Conservation (phyloP, 345 rosid genomes). For the Eucalyptus globulus region DNA sequence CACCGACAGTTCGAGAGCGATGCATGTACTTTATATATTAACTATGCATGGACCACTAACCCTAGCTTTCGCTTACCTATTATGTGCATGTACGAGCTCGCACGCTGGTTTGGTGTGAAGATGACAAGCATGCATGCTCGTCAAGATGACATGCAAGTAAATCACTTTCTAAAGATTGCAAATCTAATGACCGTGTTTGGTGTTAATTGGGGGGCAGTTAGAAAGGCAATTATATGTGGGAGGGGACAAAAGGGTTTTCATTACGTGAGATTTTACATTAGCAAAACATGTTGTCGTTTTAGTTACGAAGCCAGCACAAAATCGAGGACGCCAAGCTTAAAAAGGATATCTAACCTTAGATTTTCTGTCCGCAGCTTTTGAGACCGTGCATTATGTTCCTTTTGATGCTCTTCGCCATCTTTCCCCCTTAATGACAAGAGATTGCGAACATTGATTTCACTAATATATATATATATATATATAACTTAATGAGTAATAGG, state of each 20-base stretch:
- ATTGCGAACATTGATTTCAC: background rate
- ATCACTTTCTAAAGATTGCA: background rate
- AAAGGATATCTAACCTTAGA: background rate
- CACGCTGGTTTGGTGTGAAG: background rate
- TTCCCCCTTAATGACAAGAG: background rate
- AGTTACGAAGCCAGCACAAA: background rate
- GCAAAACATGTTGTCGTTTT: background rate
- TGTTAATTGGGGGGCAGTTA: background rate
- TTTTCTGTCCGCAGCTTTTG: background rate
- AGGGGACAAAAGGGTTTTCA: background rate
- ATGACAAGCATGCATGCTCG: background rate
- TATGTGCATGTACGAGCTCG: background rate
- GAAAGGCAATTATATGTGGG: background rate
- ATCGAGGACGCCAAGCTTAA: background rate
- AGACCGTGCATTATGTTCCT: background rate
- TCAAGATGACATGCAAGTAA: background rate
- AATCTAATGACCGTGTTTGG: background rate
- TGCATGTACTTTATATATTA: background rate
- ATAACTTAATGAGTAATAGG: background rate
- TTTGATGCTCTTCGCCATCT: background rate
- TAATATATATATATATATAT: no score
- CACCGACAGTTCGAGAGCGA: background rate
- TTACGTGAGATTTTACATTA: background rate
- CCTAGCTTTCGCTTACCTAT: background rate
- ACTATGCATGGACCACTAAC: background rate